Conservation (phyloP, 2,329 filamentous ascomycete genomes). For the Zelopaecilomyces penicillatus region DNA sequence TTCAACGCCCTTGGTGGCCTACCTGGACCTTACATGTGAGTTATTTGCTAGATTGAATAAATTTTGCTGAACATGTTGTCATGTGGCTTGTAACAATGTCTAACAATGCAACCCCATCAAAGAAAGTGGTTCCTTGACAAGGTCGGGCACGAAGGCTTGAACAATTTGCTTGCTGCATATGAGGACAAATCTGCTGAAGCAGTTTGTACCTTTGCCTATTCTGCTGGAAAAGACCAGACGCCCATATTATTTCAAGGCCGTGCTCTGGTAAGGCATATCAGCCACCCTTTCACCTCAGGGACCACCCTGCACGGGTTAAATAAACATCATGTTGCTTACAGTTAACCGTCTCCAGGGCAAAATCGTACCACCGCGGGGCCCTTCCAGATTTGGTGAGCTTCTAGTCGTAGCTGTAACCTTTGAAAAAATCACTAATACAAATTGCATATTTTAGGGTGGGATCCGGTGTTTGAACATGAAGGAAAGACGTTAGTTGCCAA, state of each 20-base stretch:
- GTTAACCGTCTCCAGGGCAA: conserved; percentile 42
- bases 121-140: conserved; percentile 92
- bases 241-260: conserved; percentile 86
- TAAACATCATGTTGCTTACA: background rate
- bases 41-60: conserved; percentile 13
- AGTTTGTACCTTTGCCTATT: conserved; percentile 94
- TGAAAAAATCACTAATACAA: background rate
- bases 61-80: background rate
- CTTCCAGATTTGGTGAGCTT: conserved; percentile 67
- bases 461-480: conserved; percentile 89
- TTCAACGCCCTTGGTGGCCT: conserved; percentile 87
- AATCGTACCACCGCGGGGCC: conserved; percentile 78
- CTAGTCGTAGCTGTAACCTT: background rate
- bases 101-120: conserved; percentile 3
- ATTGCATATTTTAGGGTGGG: conserved; percentile 61
- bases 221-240: conserved; percentile 72
- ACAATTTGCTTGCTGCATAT: conserved; percentile 83
- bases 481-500: conserved; percentile 59
- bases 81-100: background rate
- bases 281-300: background rate
- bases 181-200: conserved; percentile 86
- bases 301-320: too few species aligned
- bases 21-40: conserved; percentile 91
- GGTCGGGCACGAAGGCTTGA: conserved; percentile 76
- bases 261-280: conserved; percentile 53